Evolutionary conservation across 192 early-diverging fungal species (phyloP), one percentile per base, ranked within the genome.

Genomic region (Paraglomus occultum): DNA sequence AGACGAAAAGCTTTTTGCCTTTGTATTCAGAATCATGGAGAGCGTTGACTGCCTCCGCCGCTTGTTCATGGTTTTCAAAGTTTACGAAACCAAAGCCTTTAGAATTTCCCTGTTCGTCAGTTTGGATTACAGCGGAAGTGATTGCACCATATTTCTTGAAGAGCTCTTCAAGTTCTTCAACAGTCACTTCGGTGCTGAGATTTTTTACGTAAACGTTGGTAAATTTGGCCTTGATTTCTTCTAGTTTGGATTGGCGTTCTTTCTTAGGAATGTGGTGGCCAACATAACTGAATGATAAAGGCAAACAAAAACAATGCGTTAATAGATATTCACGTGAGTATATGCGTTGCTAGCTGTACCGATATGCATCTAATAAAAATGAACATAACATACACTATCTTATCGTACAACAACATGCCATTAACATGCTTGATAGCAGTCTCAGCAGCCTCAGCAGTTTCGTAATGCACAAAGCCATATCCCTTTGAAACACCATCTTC

Each of bases 131-230:
- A 57, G 86, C 89, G 38, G 95, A 97, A 45, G 92, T 92, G 79
- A 96, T 90, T 42, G 77, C 77, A 47, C 97, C 97, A 58, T 83
- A 95, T 64, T 81, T 74, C 45, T 72, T 75, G 78, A 99, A 99
- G 82, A 97, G 70, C 67, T 80, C 81, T 60, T 73, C 73, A 67
- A 99, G 88, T 79, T 89, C 86, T 6, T 88, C 91, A 74, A 95
- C 87, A 57, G 81, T 83, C 39, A 98, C 88, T 57, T 89, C 86
- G 58, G 83, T 77, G 68, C 89, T 89, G 60, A 99, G 73, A 84
- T 96, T 96, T 91, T 99, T 99, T 73, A 97, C 89, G 82, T 95
- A 99, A 66, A 99, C 86, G 78, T 99, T 99, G 75, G 96, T 98
- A 85, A 94, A 99, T 82, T 94, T 91, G 57, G 91, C 79, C 67